Evolutionary conservation across 1,284 basidiomycete species (phyloP), one percentile per base, ranked within the genome.

Genomic region (Ceratobasidium sp.): DNA sequence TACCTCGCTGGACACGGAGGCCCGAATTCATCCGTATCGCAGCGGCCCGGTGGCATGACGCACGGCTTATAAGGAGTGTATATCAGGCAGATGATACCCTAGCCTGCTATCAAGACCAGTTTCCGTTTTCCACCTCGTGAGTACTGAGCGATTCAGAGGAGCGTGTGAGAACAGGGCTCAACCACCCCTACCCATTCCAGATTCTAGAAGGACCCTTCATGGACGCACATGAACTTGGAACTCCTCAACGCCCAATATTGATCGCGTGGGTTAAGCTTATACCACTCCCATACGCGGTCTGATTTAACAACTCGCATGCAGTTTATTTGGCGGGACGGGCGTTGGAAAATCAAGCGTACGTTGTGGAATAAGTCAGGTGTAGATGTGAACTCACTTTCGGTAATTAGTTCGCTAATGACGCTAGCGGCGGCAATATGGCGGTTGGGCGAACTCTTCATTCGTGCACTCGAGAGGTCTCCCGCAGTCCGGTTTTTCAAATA

Each of bases 381-480:
- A 15, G 45, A 40, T 17, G 8, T 8, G 17, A 17, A 40, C 38
- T 40, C 38, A 40, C 2, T 20, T 34, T 38, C 3, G 20, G 12
- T 55, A 13, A 25, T 5, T 42, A 76, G 75, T 76, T 75, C 60
- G 73, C 74, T 43, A 76, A 76, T 43, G 38, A 71, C 31, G 72
- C 72, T 20, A 73, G 72, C 43, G 73, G 71, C 1, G 74, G 75
- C 3, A 34, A 71, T 4, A 15, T 56, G 25, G n/a, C 42, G 17
- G 62, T 52, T 15, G 50, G 55, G 20, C 52, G 45, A 12, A 38
- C 17, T 13, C 45, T 56, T 31, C 8, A 58, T 10, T 53, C 71
- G 1, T 57, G 69, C 45, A 45, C 69, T 12, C 10, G 27, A 22
- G 43, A 49, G 29, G 52, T 67, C 7, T 27, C 32, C 3, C 13